Percentiles rank a stretch among this genome's conserved stretches.
Conservation (phyloP, 2,329 filamentous ascomycete genomes). For the Aspergillus persii region DNA sequence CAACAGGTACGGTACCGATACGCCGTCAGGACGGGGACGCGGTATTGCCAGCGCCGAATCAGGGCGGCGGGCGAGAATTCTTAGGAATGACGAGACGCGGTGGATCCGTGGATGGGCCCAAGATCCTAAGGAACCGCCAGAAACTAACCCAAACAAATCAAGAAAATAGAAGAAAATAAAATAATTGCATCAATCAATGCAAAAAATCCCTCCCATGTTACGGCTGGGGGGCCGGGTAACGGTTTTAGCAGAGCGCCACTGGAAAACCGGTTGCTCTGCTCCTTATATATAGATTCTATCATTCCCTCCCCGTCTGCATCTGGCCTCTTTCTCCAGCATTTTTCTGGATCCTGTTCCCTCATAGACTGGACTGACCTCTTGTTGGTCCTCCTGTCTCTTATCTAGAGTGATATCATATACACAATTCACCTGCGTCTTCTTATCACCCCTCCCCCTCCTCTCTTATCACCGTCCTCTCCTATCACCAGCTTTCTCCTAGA, state of each 20-base stretch:
- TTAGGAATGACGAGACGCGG: too few relatives aligned
- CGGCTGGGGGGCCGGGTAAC: background rate
- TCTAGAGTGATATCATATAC: slow-evolving; percentile 18
- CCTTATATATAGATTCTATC: slow-evolving; percentile 9
- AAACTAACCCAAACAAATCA: too few relatives aligned
- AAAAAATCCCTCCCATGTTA: background rate
- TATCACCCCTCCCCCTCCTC: slow-evolving; percentile 4
- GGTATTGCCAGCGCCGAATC: too few relatives aligned
- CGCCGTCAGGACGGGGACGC: too few relatives aligned
- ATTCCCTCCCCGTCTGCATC: background rate
- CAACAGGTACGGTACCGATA: too few relatives aligned
- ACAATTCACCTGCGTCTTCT: background rate
- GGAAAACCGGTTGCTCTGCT: background rate
- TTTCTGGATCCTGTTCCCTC: slow-evolving; percentile 4
- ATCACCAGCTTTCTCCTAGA: background rate
- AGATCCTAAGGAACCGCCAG: too few relatives aligned
- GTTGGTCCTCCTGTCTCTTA: slow-evolving; percentile 5
- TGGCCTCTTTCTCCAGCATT: background rate
- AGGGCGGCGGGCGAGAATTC: too few relatives aligned
- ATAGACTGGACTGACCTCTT: background rate
- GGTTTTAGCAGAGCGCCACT: slow-evolving; percentile 14
- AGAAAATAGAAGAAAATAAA: background rate
- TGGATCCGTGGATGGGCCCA: too few relatives aligned
- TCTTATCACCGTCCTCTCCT: background rate
- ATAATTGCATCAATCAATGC: background rate